Evolutionary conservation across 177 flowering plant genomes (phyloP), one percentile per base, ranked within the genome.

Genomic region (Vitis hybrid): DNA sequence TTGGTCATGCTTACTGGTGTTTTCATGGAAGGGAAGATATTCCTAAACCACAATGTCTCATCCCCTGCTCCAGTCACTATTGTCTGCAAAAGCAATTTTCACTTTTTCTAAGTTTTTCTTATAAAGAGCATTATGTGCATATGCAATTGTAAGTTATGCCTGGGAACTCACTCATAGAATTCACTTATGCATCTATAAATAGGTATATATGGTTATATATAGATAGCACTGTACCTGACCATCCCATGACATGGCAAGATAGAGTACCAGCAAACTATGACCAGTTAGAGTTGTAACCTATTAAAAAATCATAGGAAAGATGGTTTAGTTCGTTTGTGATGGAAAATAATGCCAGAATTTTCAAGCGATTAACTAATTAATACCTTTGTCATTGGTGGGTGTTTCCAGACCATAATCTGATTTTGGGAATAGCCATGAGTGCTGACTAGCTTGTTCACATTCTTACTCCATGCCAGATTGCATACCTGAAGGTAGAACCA

Each of bases 31-130:
- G 99, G 99, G 81, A 96, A 94, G 65, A 96, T 78, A 64, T 92
- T 94, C 99, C 97, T 93, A 74, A 96, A 94, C 68, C 96, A 77
- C 61, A 93, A 73, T 3, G 98, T 96, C 80, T 96, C 98, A 72
- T 96, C 99, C 1, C 99, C 99, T 27, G 99, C 99, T 61, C 98
- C 99, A 18, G 98, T 96, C 41, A 96, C 99, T 61, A 96, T 96
- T 57, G 98, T 93, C 97, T 95, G 91, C 85, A 3, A 35, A 50
- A 17, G 15, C 52, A 49, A 14, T 54, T 60, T 65, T 61, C 11
- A 32, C 20, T 30, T 2, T 9, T 50, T 17, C 7, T 6, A 35
- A 35, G 41, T 35, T 35, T 35, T 4, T 35, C 41, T 35, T 35
- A 6, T 35, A 35, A 0, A 35, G 41, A 35, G 6, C 7, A 35